Percentiles rank a stretch among this genome's conserved stretches.
Evolutionary conservation across 805 yeast species (phyloP).

Genomic region (Cyberlindnera misumaiensis): DNA sequence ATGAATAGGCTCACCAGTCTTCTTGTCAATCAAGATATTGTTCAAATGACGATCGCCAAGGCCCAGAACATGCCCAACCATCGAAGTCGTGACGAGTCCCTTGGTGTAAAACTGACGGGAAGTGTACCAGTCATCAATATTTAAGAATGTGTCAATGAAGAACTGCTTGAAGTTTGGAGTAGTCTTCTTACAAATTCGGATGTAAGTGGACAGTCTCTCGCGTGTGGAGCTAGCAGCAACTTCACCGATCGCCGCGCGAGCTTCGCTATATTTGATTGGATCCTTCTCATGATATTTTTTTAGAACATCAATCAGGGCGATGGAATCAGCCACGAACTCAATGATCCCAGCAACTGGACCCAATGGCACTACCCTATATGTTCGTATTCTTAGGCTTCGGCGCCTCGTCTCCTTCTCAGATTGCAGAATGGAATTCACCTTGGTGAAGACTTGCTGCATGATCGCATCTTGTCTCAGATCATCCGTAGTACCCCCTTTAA

Average conservation of each 20-base stretch:
- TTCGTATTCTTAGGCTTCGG: conserved; percentile 58
- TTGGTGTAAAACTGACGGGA: conserved; percentile 59
- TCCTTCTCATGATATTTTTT: conserved; percentile 56
- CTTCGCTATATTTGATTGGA: conserved; percentile 42
- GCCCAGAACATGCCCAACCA: conserved; percentile 84
- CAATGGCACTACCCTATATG: conserved; percentile 85
- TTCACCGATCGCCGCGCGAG: conserved; percentile 57
- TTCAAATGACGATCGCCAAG: conserved; percentile 94
- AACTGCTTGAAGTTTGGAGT: conserved; percentile 65
- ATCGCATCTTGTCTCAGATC: conserved; percentile 93
- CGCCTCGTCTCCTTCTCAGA: conserved; percentile 49
- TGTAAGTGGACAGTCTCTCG: conserved; percentile 40
- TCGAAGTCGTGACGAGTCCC: conserved; percentile 79
- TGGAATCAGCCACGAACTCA: conserved; percentile 79
- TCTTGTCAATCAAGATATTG: conserved; percentile 73
- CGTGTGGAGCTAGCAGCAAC: conserved; percentile 39
- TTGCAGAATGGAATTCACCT: conserved; percentile 63
- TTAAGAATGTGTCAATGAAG: conserved; percentile 58
- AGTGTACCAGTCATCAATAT: conserved; percentile 69
- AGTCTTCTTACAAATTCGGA: conserved; percentile 40
- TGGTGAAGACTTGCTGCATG: conserved; percentile 94
- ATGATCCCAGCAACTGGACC: conserved; percentile 85
- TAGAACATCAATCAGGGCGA: conserved; percentile 63
- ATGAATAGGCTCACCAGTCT: conserved; percentile 90
- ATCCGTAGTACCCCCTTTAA: conserved; percentile 77